These are phyloP conservation scores for Malassezia arunalokei DNA, from an alignment of 1,284 basidiomycete species.

Conservation along the genomic window DNA sequence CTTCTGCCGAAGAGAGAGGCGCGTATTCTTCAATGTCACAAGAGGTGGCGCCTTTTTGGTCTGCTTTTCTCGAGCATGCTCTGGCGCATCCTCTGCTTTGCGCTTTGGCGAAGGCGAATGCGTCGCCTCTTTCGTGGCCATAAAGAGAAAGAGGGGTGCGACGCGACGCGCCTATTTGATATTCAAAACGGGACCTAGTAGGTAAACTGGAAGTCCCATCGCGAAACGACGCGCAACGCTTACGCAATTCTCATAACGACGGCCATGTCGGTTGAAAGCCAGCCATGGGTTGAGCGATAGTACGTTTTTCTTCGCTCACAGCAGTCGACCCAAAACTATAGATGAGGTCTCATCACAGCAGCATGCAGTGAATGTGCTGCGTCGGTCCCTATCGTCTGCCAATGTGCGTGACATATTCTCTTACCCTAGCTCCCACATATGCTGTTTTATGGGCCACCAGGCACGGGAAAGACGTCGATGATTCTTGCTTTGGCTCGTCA, in stretches of 20 bases:
- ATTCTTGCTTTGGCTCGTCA: slow-evolving; percentile 88
- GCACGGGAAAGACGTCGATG: slow-evolving; percentile 96
- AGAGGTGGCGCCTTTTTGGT: slow-evolving; percentile 19
- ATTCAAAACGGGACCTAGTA: background rate
- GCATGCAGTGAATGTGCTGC: slow-evolving; percentile 80
- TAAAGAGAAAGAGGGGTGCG: background rate
- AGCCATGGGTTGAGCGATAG: slow-evolving; percentile 18
- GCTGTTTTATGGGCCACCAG: slow-evolving; percentile 98
- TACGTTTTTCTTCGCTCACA: slow-evolving; percentile 3
- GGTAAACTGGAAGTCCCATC: background rate
- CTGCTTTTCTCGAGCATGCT: slow-evolving; percentile 10
- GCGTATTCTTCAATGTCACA: slow-evolving; percentile 53
- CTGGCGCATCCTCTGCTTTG: slow-evolving; percentile 2
- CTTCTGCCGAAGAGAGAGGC: slow-evolving; percentile 66
- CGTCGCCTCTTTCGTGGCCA: background rate
- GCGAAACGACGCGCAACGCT: background rate
- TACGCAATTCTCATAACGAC: background rate
- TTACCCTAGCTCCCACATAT: slow-evolving; percentile 78
- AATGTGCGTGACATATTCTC: slow-evolving; percentile 56
- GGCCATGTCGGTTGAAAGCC: slow-evolving; percentile 1
- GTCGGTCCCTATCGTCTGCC: slow-evolving; percentile 76
- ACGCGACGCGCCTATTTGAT: background rate
- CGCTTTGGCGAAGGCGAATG: slow-evolving; percentile 1
- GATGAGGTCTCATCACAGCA: slow-evolving; percentile 95
- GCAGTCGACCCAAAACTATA: slow-evolving; percentile 87